A percentile compares a stretch with the other conserved stretches of the same genome.
Evolutionary conservation across 164 flowering plant genomes (phyloP).

Genomic region (Liriodendron chinense): DNA sequence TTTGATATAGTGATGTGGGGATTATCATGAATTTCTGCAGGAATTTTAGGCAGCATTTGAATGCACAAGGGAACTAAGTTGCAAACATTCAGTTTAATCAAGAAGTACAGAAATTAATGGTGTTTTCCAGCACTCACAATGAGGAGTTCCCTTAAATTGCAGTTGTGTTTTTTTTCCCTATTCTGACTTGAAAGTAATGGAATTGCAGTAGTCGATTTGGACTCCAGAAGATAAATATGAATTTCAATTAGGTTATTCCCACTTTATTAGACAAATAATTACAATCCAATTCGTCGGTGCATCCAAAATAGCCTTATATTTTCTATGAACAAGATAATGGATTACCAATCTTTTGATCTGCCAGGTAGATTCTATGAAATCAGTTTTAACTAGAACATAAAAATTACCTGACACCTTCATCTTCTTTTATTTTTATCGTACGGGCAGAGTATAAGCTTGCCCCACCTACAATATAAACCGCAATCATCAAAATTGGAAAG

Average conservation of each 20-base stretch:
- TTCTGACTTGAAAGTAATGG: too few species aligned
- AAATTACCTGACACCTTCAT: constrained; percentile 67
- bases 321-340: constrained; percentile 1
- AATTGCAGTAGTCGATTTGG: too few species aligned
- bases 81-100: too few species aligned
- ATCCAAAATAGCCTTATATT: not conserved
- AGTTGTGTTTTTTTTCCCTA: too few species aligned
- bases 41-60: not conserved
- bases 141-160: too few species aligned
- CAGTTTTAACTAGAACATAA: not conserved
- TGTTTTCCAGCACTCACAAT: too few species aligned
- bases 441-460: constrained; percentile 69
- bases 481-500: not conserved
- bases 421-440: constrained; percentile 82
- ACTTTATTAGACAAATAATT: too few species aligned
- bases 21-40: not conserved
- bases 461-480: constrained; percentile 48
- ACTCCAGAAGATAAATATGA: too few species aligned
- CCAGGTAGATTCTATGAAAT: not conserved
- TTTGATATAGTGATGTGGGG: not conserved
- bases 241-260: too few species aligned
- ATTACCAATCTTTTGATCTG: not conserved
- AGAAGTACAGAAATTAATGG: too few species aligned
- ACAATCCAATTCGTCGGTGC: not conserved
- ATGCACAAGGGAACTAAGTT: not conserved